Evolutionary conservation across 2,329 filamentous ascomycete species (phyloP), one percentile per base, ranked within the genome.

Genomic region (Lachnellula occidentalis): DNA sequence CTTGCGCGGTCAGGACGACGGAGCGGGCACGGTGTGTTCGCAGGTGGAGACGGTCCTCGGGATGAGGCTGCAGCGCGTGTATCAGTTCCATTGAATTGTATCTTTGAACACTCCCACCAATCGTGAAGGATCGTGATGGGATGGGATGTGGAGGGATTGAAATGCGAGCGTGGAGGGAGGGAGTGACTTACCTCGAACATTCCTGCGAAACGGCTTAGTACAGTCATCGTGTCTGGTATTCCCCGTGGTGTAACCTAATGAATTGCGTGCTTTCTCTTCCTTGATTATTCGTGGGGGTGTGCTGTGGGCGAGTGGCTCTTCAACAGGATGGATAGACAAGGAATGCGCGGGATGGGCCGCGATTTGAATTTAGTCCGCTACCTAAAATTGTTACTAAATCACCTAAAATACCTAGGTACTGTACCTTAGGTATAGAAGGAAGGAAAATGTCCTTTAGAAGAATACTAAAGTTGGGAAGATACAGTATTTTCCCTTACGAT

Each of bases 11-110:
- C 57, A 96, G 78, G 22, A 94, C 77, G 34, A 95, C 87, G 22
- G 88, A 92, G 58, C 88, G 83, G 45, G 92, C 91, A 51, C 91
- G 85, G 73, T 96, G 92, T 60, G 88, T 77, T 58, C 91, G 88
- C 49, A 95, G 78, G 60, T 83, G 88, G 69, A 95, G 88, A 59
- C 81, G 81, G 69, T 91, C 85, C 69, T 85, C 82, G 41, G 85
- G 86, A 67, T 87, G 81, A 61, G 79, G 78, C 81, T 84, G 65
- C 45, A 66, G 50, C 19, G 58, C 55, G 34, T 62, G 62, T 45
- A 66, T 57, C 51, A 56, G 42, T 27, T 50, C 48, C 43, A 47
- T 47, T 22, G 27, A 49, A 21, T 34, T 43, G 22, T 34, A 12
- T 21, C 31, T 46, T 12, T 31, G 5, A 4, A 22, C 6, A 8